Percentiles rank a stretch among this genome's conserved stretches.
These are phyloP conservation scores for Thalassiosira profunda DNA, from an alignment of 108 stramenopile genomes.

Conservation along the genomic window DNA sequence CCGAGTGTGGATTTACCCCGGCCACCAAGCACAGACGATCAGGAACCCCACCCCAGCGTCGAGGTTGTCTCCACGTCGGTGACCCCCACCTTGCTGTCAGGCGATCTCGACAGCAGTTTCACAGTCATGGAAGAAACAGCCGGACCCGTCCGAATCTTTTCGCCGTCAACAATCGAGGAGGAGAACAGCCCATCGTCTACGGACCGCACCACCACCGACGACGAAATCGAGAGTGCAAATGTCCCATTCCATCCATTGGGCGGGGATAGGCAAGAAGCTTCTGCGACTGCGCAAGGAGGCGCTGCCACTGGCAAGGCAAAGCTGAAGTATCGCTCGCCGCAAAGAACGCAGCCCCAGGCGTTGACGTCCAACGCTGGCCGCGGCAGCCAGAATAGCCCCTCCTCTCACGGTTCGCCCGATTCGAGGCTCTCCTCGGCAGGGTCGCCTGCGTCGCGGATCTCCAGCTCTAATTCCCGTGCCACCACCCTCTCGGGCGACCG, in stretches of 20 bases:
- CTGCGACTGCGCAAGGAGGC: no score
- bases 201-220: slow-evolving; percentile 4
- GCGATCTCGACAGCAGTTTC: no score
- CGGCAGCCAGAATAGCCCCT: slow-evolving; percentile 2
- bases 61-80: slow-evolving; percentile 7
- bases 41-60: neutral
- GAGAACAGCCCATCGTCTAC: slow-evolving; percentile 7
- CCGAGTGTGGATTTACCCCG: neutral
- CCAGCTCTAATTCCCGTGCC: slow-evolving; percentile 24
- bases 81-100: slow-evolving; percentile 5
- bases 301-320: neutral
- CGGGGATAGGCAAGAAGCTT: neutral
- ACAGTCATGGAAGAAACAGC: no score
- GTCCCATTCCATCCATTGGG: slow-evolving; percentile 13
- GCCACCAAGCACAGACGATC: neutral
- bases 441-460: slow-evolving; percentile 11
- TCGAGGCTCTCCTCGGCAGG: slow-evolving; percentile 7
- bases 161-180: neutral
- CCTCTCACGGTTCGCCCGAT: slow-evolving; percentile 4
- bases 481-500: slow-evolving; percentile 12
- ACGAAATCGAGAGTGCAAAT: neutral
- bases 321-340: slow-evolving; percentile 10
- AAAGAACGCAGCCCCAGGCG: slow-evolving; percentile 6
- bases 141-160: neutral
- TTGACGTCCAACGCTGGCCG: neutral